Base-by-base conservation (phyloP, 164 flowering plant species). In the Vitis rotundifolia region DNA sequence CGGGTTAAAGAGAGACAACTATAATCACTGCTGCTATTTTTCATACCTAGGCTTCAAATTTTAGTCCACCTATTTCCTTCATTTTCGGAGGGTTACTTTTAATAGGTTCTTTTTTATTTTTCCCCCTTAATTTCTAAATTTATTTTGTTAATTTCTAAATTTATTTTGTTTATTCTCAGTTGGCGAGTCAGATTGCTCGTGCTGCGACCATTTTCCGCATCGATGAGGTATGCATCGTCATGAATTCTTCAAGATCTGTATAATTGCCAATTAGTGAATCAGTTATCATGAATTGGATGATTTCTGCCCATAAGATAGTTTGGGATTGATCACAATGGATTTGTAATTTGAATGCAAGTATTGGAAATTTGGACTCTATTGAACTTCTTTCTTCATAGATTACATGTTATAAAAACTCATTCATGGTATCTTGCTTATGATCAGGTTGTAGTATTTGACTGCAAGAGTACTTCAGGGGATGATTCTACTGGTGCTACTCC, bases 161-260 rank as follows among this genome's bases (percentile, higher is more conserved):
- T 61, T 22, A 15, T 63, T 63, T 48, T 13, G 1, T 73, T 65
- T 65, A 18, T 68, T 75, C 68, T 67, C 85, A 95, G 99, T 79
- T 95, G 72, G 99, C 99, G 67, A 92, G 98, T 71, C 99, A 95
- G 83, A 84, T 95, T 81, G 97, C 98, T 8, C 88, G 99, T n/a
- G 98, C 99, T 8, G 92, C 93, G 2, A 86, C 99, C 8, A 93
- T 95, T 76, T 95, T 90, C 73, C 85, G 97, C 54, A 74, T 95
- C 5, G 91, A 93, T 52, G 99, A 95, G 98, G 99, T 94, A 59
- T 66, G 18, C 50, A 58, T 52, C 12, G 14, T 2, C 8, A 4
- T 31, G 10, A 2, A 12, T 56, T 53, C 18, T 4, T 44, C 16
- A 13, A 9, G 6, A 37, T 37, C 7, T 22, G 26, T 37, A 37